Evolutionary conservation across 768 basidiomycete genomes (phyloP).

Genomic region (Clitopilus hobsonii): DNA sequence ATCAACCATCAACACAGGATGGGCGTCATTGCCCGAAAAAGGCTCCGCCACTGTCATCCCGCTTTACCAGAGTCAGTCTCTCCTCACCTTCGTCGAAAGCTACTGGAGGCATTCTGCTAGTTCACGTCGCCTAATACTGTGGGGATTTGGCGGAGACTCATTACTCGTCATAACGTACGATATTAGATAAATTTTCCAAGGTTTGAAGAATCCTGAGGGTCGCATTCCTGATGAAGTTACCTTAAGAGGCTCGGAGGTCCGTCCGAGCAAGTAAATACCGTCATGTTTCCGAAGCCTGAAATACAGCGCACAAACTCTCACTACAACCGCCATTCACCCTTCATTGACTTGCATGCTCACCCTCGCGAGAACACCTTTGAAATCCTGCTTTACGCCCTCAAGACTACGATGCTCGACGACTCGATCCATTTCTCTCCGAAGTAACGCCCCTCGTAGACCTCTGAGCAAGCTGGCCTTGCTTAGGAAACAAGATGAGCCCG

Average conservation of each 20-base stretch:
- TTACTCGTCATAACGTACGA: background rate
- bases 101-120: background rate
- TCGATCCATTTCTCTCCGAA: background rate
- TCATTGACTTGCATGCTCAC: conserved; percentile 6
- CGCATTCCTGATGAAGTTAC: conserved; percentile 7
- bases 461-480: conserved; percentile 8
- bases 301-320: background rate
- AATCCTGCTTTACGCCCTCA: conserved; percentile 1
- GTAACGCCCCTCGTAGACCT: background rate
- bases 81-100: too few species aligned
- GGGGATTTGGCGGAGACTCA: background rate
- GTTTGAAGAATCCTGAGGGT: background rate
- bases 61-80: background rate
- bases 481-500: conserved; percentile 5
- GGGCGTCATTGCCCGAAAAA: background rate
- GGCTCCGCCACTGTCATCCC: background rate
- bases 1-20: background rate
- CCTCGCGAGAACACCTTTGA: conserved; percentile 6
- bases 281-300: conserved; percentile 16
- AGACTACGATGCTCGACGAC: conserved; percentile 2
- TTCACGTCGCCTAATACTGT: background rate
- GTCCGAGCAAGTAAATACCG: conserved; percentile 12
- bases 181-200: background rate
- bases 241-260: conserved; percentile 12
- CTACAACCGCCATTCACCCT: background rate